Evolutionary conservation across 768 basidiomycete genomes (phyloP).

Genomic region (Termitomyces sp.): DNA sequence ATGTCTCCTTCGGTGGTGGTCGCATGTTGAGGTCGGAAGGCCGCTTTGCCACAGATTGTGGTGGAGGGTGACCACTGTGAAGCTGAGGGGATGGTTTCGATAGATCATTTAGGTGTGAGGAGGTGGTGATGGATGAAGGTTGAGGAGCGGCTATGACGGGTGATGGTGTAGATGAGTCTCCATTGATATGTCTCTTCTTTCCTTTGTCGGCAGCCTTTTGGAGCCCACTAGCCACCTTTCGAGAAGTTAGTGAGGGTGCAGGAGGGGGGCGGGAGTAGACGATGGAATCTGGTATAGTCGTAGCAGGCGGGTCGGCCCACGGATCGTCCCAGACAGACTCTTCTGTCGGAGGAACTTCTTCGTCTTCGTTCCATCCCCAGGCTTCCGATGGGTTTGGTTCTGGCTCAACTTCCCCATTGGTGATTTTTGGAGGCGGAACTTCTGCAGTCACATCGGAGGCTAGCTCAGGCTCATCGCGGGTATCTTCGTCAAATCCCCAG

Average conservation of each 20-base stretch:
- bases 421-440: slow-evolving; percentile 5
- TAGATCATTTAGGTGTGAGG: background rate
- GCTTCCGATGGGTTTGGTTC: slow-evolving; percentile 51
- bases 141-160: slow-evolving; percentile 19
- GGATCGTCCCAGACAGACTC: slow-evolving; percentile 64
- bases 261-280: slow-evolving; percentile 25
- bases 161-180: slow-evolving; percentile 20
- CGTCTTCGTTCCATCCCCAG: slow-evolving; percentile 77
- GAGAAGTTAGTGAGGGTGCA: slow-evolving; percentile 29
- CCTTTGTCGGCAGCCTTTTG: slow-evolving; percentile 55
- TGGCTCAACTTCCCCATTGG: slow-evolving; percentile 21
- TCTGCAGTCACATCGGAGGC: slow-evolving; percentile 9
- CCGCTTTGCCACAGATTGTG: slow-evolving; percentile 21
- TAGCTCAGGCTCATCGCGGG: slow-evolving; percentile 14
- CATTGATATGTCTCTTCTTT: slow-evolving; percentile 39
- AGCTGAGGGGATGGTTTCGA: slow-evolving; percentile 11
- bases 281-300: slow-evolving; percentile 17
- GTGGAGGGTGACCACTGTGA: slow-evolving; percentile 6
- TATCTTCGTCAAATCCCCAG: slow-evolving; percentile 55
- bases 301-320: slow-evolving; percentile 50
- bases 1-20: slow-evolving; percentile 45
- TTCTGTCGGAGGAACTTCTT: slow-evolving; percentile 32
- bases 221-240: slow-evolving; percentile 55
- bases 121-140: background rate
- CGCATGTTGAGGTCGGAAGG: slow-evolving; percentile 21